Evolutionary conservation across 1,284 basidiomycete species (phyloP).

Genomic region (Naganishia sp.): DNA sequence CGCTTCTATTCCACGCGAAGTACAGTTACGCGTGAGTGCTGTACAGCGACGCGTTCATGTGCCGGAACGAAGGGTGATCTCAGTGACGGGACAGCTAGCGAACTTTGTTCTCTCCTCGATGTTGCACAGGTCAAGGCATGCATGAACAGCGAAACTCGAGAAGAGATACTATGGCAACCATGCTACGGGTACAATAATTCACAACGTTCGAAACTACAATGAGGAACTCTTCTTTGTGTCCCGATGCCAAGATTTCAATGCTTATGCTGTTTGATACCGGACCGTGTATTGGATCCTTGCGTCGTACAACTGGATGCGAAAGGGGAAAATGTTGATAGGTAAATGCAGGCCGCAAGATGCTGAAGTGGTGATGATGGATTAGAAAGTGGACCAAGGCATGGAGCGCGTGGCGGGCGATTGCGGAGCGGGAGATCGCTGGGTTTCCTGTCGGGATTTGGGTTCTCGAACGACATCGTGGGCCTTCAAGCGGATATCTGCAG

Average conservation of each 20-base stretch:
- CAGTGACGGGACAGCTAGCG: too few relatives aligned
- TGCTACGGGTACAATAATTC: conserved; percentile 10
- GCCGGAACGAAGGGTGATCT: not conserved
- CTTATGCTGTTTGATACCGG: not conserved
- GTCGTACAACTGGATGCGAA: not conserved
- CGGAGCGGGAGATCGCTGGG: not conserved
- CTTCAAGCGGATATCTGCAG: conserved; percentile 21
- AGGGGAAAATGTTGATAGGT: not conserved
- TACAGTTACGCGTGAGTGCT: too few relatives aligned
- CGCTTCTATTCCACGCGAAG: too few relatives aligned
- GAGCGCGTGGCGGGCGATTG: conserved; percentile 4
- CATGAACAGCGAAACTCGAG: too few relatives aligned
- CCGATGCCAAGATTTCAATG: conserved; percentile 4
- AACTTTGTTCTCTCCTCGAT: too few relatives aligned
- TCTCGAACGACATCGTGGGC: conserved; percentile 11
- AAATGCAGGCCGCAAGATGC: not conserved
- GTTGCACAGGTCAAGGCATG: too few relatives aligned
- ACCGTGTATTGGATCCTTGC: not conserved
- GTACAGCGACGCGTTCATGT: too few relatives aligned
- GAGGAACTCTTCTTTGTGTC: not conserved
- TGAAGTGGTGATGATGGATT: not conserved
- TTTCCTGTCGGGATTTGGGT: not conserved
- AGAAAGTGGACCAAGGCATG: conserved; percentile 28
- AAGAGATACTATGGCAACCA: conserved; percentile 3
- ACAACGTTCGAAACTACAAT: conserved; percentile 8